Evolutionary conservation across 2,329 filamentous ascomycete species (phyloP), one percentile per base, ranked within the genome.

Genomic region (Dothidotthia symphoricarpi): DNA sequence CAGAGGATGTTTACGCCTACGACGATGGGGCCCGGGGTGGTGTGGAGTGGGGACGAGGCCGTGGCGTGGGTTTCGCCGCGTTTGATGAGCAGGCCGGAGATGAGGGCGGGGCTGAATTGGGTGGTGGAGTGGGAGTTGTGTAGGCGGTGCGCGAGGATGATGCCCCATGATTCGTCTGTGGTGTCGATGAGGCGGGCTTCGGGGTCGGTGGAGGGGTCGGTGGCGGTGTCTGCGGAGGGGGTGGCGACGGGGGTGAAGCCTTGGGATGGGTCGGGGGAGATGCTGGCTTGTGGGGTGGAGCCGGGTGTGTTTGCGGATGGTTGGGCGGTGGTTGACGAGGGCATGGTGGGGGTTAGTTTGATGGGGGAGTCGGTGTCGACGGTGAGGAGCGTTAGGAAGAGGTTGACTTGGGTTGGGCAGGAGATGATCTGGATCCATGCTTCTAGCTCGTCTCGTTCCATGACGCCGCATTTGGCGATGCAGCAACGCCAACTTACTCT

Each of bases 401-500:
- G 56, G 15, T 60, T 62, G 26, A 67, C 45, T n/a, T 59, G 58
- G 3, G 64, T 61, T 2, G 65, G 65, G 16, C 57, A 63, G 2
- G 61, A 59, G 16, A 63, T 59, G 15, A 70, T 51, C 12, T 51
- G 54, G 4, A 61, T 50, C 66, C 66, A 69, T 12, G 61, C 68
- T 39, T 77, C 73, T 10, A 82, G 68, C 62, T 90, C 86, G 6
- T 79, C 75, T 19, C 74, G 70, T 16, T 84, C 80, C 77, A 88
- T 85, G 3, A 77, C 69, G 2, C 83, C 82, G 31, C 79, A 81
- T 63, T 86, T 86, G 24, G 84, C 81, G 43, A 94, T 77, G 43
- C 88, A 81, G 9, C 93, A 70, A 12, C 86, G 81, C 86, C 87
- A 91, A 39, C 83, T 81, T 0, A 90, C 81, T 53, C 81, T 83